Percentiles rank a stretch among this genome's conserved stretches.
phyloP scores from a whole-genome alignment of 2,329 filamentous ascomycete genomes.

The Dactylellina cionopaga region DNA sequence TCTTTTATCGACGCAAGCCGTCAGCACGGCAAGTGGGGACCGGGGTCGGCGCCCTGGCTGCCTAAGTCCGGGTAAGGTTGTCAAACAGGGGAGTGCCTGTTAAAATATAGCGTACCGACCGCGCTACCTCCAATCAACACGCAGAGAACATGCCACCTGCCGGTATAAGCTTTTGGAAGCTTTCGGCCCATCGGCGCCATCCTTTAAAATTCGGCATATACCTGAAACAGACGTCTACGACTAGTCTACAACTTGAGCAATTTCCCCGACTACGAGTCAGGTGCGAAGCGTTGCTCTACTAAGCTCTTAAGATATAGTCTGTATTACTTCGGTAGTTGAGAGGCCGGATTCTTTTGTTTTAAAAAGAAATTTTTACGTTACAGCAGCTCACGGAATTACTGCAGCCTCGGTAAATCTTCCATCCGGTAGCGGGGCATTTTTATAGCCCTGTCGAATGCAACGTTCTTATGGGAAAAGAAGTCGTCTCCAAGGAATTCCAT shows the following conservation, averaged over 20 bases:
- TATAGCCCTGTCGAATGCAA: neutral
- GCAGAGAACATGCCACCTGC: neutral
- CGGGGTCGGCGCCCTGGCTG: neutral
- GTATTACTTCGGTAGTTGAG: neutral
- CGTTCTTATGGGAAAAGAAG: neutral
- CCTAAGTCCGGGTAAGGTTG: neutral
- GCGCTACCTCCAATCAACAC: conserved; percentile 3
- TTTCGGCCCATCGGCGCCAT: neutral
- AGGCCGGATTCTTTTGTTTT: neutral
- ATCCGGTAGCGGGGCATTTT: neutral
- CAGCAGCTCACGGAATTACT: neutral
- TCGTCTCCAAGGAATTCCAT: conserved; percentile 3
- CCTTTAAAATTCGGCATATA: neutral
- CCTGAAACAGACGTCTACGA: neutral
- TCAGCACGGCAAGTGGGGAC: neutral
- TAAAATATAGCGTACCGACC: neutral
- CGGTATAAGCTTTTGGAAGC: neutral
- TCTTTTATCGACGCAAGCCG: neutral
- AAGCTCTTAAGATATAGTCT: neutral
- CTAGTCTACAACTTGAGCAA: too few relatives aligned
- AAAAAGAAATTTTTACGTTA: neutral
- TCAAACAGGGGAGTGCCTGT: neutral
- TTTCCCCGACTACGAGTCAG: neutral
- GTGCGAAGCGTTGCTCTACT: neutral
- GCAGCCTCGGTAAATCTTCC: neutral